Evolutionary conservation across 2,329 filamentous ascomycete genomes (phyloP), one percentile per base, ranked within the genome.

Genomic region (Ciborinia camelliae): DNA sequence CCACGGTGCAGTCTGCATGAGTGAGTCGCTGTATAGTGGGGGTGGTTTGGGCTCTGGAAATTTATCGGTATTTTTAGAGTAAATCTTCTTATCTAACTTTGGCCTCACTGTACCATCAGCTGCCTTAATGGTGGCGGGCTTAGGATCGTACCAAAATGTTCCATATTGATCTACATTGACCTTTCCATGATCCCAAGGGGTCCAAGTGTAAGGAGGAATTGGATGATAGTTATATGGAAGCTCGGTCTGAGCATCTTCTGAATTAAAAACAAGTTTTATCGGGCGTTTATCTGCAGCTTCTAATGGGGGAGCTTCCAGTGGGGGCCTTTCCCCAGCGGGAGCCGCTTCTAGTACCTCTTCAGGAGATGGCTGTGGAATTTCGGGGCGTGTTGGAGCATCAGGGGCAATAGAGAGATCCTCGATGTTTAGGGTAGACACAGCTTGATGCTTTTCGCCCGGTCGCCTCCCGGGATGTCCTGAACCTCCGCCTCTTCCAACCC

Each of bases 81-180:
- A 30, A 55, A 55, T 23, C 26, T 55, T 54, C n/a, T 54, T 54
- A 20, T 55, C 37, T 28, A 55, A 15, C 23, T 41, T 55, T 10
- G 9, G 53, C 9, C n/a, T 41, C 53, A 41, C 35, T 55, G 20
- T 10, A 5, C 10, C 15, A 3, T 48, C 45, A 10, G 28, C 23
- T 55, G 26, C 26, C 12, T 1, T 41, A 18, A 55, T 20, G 4
- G 53, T 55, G 5, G 23, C 8, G 28, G 53, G 37, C 26, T 41
- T 15, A 28, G 23, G 15, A 20, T 55, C 15, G 15, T 55, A 41
- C 53, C 23, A 41, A 41, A 41, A 55, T 20, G 37, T 14, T 7
- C 4, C 28, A 18, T 37, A 26, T 20, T 28, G 37, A n/a, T 18
- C 12, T 3, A 6, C 37, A 55, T 55, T 14, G 35, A 37, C 37